Evolutionary conservation across 441 rosid species (phyloP).

Genomic region (Gossypium trilobum): DNA sequence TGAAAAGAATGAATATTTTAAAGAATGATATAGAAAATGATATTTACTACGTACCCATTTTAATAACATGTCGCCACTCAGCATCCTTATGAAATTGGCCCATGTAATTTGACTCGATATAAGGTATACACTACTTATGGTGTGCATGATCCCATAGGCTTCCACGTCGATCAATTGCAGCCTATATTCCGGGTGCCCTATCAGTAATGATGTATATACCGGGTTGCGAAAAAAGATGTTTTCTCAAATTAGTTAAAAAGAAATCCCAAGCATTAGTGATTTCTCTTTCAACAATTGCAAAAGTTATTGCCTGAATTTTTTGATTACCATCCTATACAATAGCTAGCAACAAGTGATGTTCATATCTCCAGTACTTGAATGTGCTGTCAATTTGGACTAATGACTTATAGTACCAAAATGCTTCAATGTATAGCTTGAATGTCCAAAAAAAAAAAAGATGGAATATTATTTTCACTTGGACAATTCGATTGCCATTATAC

Average conservation of each 20-base stretch:
- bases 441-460: too few relatives aligned
- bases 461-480: too few relatives aligned
- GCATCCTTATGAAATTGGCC: neutral
- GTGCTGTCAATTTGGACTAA: neutral
- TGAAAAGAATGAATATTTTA: too few relatives aligned
- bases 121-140: neutral
- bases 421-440: neutral
- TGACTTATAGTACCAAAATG: neutral
- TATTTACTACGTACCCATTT: neutral
- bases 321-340: neutral
- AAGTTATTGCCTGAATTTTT: neutral
- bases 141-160: neutral
- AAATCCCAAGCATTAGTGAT: neutral
- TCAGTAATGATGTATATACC: neutral
- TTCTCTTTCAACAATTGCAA: too few relatives aligned
- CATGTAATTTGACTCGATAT: too few relatives aligned
- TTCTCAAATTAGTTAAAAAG: neutral
- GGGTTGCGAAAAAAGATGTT: neutral
- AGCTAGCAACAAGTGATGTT: neutral
- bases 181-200: neutral
- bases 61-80: neutral
- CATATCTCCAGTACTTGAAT: too few relatives aligned
- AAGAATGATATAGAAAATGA: neutral
- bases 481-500: too few relatives aligned
- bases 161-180: neutral